Evolutionary conservation across 73 alveolate species (phyloP), one percentile per base, ranked within the genome.

Genomic region (Paramecium primaurelia): DNA sequence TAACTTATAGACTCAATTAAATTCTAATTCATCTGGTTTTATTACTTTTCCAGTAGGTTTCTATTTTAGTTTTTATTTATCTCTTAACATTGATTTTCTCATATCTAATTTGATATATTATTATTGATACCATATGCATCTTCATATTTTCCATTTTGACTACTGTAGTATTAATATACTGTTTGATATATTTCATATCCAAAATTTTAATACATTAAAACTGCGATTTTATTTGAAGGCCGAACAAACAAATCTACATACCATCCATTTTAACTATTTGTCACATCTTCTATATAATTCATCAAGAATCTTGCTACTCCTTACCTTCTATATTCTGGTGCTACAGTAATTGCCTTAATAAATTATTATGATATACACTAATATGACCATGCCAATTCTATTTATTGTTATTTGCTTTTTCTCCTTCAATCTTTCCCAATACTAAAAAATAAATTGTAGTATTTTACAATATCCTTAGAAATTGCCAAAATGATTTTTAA

Each of bases 331-430:
- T 97, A 97, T 86, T 98, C 95, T 0, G 99, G 99, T 28, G 99
- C 99, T 2, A 98, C 99, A 59, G 99, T 98, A 11, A 98, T 99
- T n/a, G 99, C 99, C 75, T 22, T 10, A 4, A 28, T 32, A 11
- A 64, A 6, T 28, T 14, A 64, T 32, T 64, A 22, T 11, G 2
- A 22, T 8, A 64, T 64, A 64, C 88, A 36, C 99, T 95, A 11
- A 98, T 99, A 93, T 97, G 99, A 22, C 99, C 99, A 94, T 98
- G 99, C 99, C 99, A 98, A 94, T 96, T 96, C 77, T 96, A 95
- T 59, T 95, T 97, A 34, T 87, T 93, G 12, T 98, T 98, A 92
- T 96, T 93, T 47, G 44, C 89, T 86, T 96, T 96, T 80, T 97
- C 99, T 71, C 99, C 99, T 92, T 98, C 99, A 6, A 98, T 99